A percentile compares a stretch with the other conserved stretches of the same genome.
These are phyloP conservation scores for Pichia paraexigua DNA, from an alignment of 805 yeast genomes.

Conservation along the genomic window DNA sequence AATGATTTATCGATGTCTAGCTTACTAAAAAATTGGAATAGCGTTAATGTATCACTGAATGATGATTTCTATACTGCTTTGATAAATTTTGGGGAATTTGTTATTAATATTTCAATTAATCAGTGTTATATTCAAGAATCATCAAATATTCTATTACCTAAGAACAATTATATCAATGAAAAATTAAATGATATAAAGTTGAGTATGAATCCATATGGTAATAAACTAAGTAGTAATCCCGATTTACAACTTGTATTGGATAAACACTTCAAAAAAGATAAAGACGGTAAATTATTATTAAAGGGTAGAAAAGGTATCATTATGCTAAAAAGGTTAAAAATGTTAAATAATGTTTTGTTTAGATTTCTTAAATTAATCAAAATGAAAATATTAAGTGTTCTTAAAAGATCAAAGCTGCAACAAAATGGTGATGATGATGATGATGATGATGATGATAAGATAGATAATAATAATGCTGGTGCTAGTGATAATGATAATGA, in stretches of 20 bases:
- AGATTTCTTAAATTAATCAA: slow-evolving; percentile 1
- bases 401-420: neutral
- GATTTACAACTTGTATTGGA: slow-evolving; percentile 16
- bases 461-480: neutral
- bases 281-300: neutral
- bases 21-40: slow-evolving; percentile 22
- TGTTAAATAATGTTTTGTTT: slow-evolving; percentile 1
- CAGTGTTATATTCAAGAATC: slow-evolving; percentile 59
- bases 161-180: slow-evolving; percentile 47
- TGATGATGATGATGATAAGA: neutral
- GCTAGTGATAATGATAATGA: neutral
- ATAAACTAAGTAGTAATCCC: slow-evolving; percentile 20
- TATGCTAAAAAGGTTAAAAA: slow-evolving; percentile 1
- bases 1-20: slow-evolving; percentile 24
- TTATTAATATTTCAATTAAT: slow-evolving; percentile 59
- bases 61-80: slow-evolving; percentile 65
- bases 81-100: slow-evolving; percentile 51
- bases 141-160: slow-evolving; percentile 39
- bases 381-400: neutral
- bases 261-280: neutral
- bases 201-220: slow-evolving; percentile 20
- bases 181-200: neutral
- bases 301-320: neutral
- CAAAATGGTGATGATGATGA: neutral
- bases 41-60: slow-evolving; percentile 33